Base-by-base conservation (phyloP, 2,329 filamentous ascomycete species). In the Cryphonectria radicalis region DNA sequence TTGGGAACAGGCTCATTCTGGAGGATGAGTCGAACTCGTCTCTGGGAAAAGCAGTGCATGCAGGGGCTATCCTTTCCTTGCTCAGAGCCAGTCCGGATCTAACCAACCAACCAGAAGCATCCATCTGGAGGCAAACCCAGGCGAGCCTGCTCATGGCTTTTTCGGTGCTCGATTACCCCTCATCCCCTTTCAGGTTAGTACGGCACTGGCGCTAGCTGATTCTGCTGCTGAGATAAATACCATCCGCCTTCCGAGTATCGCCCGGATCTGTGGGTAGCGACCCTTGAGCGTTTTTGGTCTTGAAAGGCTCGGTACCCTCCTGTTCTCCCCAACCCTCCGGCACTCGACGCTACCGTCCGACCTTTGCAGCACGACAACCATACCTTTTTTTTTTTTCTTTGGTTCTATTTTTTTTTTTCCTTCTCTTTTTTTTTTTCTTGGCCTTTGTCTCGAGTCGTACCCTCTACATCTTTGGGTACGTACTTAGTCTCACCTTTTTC, bases 151-250 rank as follows among this genome's bases (percentile, higher is more conserved):
- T 37, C 66, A 42, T 67, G 25, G 57, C 40, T 42, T 65, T 65
- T 65, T 7, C 13, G 64, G 22, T 53, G 50, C 10, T 66, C 50
- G 28, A 32, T n/a, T 63, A 68, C 57, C 57, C 57, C 66, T 62
- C 66, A 67, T 63, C 70, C 70, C 46, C 66, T 59, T 59, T 68
- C 32, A 13, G 57, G 66, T n/a, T 68, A 68, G 66, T 35, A 40
- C 42, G 4, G 2, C 25, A 25, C 42, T 50, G 14, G 42, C 60
- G 46, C 68, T 64, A 70, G 71, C 71, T 72, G 71, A 72, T 72
- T 75, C 75, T 74, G 74, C 72, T 78, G 40, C 37, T 63, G 57
- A 17, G 76, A 80, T 81, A 81, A 81, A 81, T 81, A 81, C 78
- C 77, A 75, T 75, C 76, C 75, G 74, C 76, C 77, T 28, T 77